Conservation (phyloP, 2,329 filamentous ascomycete genomes). For the Xylaria sp. region DNA sequence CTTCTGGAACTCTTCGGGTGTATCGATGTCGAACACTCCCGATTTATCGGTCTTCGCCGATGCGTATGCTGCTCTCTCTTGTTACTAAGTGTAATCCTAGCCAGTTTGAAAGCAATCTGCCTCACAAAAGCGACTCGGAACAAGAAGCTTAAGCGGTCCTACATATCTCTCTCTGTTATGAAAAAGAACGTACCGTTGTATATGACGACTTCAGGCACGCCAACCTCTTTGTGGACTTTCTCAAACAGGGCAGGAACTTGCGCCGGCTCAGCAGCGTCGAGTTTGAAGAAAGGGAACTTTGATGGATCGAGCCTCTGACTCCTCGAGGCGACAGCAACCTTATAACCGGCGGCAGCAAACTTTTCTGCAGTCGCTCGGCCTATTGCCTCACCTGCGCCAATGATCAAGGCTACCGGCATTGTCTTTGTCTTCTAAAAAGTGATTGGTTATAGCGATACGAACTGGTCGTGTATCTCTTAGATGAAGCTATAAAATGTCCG, state of each 20-base stretch:
- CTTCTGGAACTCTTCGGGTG: constrained; percentile 39
- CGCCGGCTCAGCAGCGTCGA: constrained; percentile 37
- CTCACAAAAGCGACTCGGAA: neutral
- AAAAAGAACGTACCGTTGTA: constrained; percentile 35
- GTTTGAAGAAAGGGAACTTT: constrained; percentile 36
- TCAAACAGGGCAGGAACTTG: constrained; percentile 41
- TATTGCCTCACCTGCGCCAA: constrained; percentile 45
- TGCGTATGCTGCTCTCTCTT: constrained; percentile 6
- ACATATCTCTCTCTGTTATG: neutral
- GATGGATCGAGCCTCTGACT: constrained; percentile 38
- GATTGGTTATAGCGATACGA: neutral
- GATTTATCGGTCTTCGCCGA: constrained; percentile 15
- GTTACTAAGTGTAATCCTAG: neutral
- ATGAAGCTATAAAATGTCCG: neutral
- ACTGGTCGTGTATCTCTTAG: neutral
- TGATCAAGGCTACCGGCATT: constrained; percentile 45
- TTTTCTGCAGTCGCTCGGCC: constrained; percentile 40
- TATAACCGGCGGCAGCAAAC: constrained; percentile 44
- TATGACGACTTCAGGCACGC: constrained; percentile 39
- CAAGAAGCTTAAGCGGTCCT: neutral
- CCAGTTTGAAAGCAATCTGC: neutral
- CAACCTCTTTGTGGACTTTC: constrained; percentile 32
- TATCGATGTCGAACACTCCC: constrained; percentile 41
- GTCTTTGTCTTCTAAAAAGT: neutral
- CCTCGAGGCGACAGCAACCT: constrained; percentile 47